Evolutionary conservation across 140 eudicot genomes (phyloP).

Genomic region (Stevia rebaudiana): DNA sequence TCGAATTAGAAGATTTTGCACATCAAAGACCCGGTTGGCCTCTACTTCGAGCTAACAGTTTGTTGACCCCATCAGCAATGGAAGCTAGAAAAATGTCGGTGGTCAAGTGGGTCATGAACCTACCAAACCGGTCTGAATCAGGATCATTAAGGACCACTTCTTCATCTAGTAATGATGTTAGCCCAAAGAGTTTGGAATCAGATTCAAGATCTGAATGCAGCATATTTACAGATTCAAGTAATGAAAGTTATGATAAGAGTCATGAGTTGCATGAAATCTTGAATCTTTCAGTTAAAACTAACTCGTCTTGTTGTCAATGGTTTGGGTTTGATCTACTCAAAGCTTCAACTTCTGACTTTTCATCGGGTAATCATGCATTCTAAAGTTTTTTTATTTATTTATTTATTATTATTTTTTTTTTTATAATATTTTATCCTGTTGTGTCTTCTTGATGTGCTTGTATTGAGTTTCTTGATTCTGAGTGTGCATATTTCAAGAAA

Average conservation of each 20-base stretch:
- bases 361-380: conserved; percentile 46
- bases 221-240: conserved; percentile 21
- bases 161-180: conserved; percentile 31
- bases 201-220: conserved; percentile 28
- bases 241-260: background rate
- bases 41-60: conserved; percentile 53
- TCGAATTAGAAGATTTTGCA: conserved; percentile 42
- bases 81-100: conserved; percentile 90
- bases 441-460: background rate
- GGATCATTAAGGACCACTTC: conserved; percentile 45
- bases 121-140: conserved; percentile 61
- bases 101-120: conserved; percentile 88
- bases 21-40: conserved; percentile 95
- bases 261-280: conserved; percentile 45
- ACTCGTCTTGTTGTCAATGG: conserved; percentile 53
- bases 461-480: conserved; percentile 12
- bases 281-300: conserved; percentile 49
- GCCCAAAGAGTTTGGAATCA: conserved; percentile 37
- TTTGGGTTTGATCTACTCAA: conserved; percentile 55
- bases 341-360: conserved; percentile 57
- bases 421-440: too few relatives aligned
- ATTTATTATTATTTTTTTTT: too few relatives aligned
- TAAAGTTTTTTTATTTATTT: background rate
- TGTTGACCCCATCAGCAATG: conserved; percentile 37
- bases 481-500: background rate